Conservation (phyloP, 2,329 filamentous ascomycete species). For the Pseudocercospora macadamiae region DNA sequence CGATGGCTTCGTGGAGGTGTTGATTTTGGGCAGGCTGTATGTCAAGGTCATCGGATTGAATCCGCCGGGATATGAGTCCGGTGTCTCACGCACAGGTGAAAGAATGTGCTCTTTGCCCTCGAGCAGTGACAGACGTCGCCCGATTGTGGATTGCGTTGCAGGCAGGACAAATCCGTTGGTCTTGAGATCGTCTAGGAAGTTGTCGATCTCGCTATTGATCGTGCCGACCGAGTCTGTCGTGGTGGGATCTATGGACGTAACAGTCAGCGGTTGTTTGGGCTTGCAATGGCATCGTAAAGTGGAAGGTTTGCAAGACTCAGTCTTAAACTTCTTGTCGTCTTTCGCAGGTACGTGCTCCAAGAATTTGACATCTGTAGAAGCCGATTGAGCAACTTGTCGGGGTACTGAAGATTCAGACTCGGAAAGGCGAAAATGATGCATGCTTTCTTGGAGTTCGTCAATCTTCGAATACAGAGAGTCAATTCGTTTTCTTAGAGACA, state of each 20-base stretch:
- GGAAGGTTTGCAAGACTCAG: constrained; percentile 2
- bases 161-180: constrained; percentile 10
- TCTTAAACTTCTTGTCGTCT: constrained; percentile 1
- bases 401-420: not conserved
- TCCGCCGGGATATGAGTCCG: constrained; percentile 11
- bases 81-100: constrained; percentile 11
- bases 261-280: not conserved
- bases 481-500: not conserved
- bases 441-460: not conserved
- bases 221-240: not conserved
- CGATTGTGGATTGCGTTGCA: constrained; percentile 7
- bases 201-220: constrained; percentile 11
- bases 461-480: no score
- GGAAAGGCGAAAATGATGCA: not conserved
- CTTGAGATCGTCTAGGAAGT: constrained; percentile 10
- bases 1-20: constrained; percentile 12
- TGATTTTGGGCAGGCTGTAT: constrained; percentile 7
- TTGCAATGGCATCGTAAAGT: not conserved
- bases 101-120: constrained; percentile 14
- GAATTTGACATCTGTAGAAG: not conserved
- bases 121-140: constrained; percentile 2
- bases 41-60: constrained; percentile 14
- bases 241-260: not conserved
- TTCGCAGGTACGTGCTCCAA: constrained; percentile 5
- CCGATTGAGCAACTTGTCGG: not conserved